Conservation (phyloP, 805 yeast genomes). For the Saccharomycopsis sp. region DNA sequence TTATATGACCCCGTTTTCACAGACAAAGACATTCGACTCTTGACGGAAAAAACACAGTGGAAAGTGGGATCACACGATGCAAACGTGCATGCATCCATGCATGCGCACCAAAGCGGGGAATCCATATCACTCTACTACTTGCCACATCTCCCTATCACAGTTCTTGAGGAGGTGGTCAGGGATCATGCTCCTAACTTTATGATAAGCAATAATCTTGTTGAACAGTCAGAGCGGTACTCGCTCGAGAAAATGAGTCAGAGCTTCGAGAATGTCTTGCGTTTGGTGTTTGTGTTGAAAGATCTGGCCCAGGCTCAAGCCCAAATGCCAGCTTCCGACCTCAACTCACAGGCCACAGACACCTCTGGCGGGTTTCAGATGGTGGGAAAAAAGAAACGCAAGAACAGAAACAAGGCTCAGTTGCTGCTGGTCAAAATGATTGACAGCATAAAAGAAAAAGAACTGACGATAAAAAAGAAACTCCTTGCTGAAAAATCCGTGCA, state of each 20-base stretch:
- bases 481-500: not conserved
- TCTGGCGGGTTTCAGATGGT: conserved; percentile 3
- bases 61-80: not conserved
- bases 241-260: not conserved
- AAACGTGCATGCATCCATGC: not conserved
- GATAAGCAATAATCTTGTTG: conserved; percentile 6
- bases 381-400: not conserved
- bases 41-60: not conserved
- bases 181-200: conserved; percentile 1
- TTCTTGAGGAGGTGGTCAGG: conserved; percentile 3
- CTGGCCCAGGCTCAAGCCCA: too few relatives aligned
- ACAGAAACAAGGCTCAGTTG: too few relatives aligned
- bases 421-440: not conserved
- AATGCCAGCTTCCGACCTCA: not conserved
- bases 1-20: not conserved
- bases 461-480: not conserved
- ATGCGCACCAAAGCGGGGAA: not conserved
- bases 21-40: not conserved
- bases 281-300: not conserved
- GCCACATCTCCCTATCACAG: conserved; percentile 11
- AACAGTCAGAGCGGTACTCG: not conserved
- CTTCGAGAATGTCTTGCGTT: not conserved
- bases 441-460: not conserved
- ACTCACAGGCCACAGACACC: not conserved
- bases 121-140: conserved; percentile 1